Base-by-base conservation (phyloP, 495 filamentous ascomycete genomes). In the Extremus antarcticus region DNA sequence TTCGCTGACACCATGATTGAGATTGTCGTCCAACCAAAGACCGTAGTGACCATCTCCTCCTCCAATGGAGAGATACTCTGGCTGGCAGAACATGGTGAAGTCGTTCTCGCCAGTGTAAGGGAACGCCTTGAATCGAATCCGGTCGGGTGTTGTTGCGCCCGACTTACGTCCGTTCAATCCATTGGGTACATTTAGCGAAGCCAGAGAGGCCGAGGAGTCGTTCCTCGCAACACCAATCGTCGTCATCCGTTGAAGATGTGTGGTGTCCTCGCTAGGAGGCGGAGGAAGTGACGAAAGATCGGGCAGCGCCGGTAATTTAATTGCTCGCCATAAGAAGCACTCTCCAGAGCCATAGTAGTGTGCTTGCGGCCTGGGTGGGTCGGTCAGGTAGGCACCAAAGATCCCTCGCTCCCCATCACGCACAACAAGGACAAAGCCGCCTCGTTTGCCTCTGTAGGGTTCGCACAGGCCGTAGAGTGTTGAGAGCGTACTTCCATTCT, bases 311-410 rank as follows among this genome's bases (percentile, higher is more conserved):
- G 69, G 65, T 16, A 87, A 71, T 35, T 82, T 69, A 47, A 80
- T 81, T 1, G 90, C 86, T 39, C 88, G 85, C 92, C 92, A 98
- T 64, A 98, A 83, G 74, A 98, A 98, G 68, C 94, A 96, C 71
- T 98, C 92, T 60, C 94, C 92, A 0, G 85, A 96, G 66, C 92
- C 92, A 68, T 82, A 97, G 75, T 92, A 98, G 52, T 90, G 87
- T 0, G 86, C 64, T n/a, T 77, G 68, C 0, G 87, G 86, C 62
- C 83, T 84, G 2, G 90, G 90, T 25, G 82, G 73, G 63, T 97
- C 90, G 58, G 87, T 92, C 56, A 97, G 80, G 70, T 95, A 97
- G 50, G 91, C 89, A 66, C 92, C 92, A 65, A 98, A 98, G 49
- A 90, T 77, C 48, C 82, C 83, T 35, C 85, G 84, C 25, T 76